A percentile compares a stretch with the other conserved stretches of the same genome.
Evolutionary conservation across 2,329 filamentous ascomycete species (phyloP).

Genomic region (Lasiodiplodia sp.): DNA sequence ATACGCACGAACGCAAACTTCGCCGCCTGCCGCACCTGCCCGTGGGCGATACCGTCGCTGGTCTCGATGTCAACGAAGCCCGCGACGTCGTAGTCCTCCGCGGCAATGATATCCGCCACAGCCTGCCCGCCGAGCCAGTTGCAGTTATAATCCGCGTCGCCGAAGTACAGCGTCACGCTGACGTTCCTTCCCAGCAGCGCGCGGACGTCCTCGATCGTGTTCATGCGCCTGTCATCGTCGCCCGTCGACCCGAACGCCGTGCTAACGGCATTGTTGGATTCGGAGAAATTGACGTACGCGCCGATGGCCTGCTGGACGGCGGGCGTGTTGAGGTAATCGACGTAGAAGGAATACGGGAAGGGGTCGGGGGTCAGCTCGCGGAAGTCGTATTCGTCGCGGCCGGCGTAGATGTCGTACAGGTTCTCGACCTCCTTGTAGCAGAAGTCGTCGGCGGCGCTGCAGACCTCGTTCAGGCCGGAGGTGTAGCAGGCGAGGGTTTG

Average conservation of each 20-base stretch:
- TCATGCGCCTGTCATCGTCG: constrained; percentile 57
- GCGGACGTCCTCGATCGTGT: constrained; percentile 51
- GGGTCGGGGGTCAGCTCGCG: constrained; percentile 63
- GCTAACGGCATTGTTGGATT: constrained; percentile 52
- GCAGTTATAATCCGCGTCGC: constrained; percentile 59
- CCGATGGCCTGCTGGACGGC: constrained; percentile 65
- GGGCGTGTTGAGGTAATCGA: constrained; percentile 65
- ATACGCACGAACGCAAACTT: constrained; percentile 60
- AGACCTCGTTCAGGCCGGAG: constrained; percentile 59
- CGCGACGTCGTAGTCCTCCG: constrained; percentile 51
- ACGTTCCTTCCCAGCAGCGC: constrained; percentile 50
- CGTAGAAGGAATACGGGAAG: constrained; percentile 64
- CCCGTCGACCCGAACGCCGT: constrained; percentile 57
- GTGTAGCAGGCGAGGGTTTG: constrained; percentile 63
- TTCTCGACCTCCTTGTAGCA: constrained; percentile 62
- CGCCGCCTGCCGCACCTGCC: constrained; percentile 60
- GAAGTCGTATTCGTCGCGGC: constrained; percentile 67
- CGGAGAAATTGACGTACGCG: constrained; percentile 65
- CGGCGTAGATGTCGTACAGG: constrained; percentile 59
- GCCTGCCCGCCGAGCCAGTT: constrained; percentile 56
- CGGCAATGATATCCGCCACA: constrained; percentile 49
- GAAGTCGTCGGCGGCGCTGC: constrained; percentile 62
- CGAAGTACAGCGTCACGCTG: constrained; percentile 53
- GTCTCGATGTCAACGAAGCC: constrained; percentile 58
- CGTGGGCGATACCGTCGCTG: constrained; percentile 57